These are phyloP conservation scores for Penicillium flavigenum DNA, from an alignment of 495 filamentous ascomycete genomes.

Conservation along the genomic window DNA sequence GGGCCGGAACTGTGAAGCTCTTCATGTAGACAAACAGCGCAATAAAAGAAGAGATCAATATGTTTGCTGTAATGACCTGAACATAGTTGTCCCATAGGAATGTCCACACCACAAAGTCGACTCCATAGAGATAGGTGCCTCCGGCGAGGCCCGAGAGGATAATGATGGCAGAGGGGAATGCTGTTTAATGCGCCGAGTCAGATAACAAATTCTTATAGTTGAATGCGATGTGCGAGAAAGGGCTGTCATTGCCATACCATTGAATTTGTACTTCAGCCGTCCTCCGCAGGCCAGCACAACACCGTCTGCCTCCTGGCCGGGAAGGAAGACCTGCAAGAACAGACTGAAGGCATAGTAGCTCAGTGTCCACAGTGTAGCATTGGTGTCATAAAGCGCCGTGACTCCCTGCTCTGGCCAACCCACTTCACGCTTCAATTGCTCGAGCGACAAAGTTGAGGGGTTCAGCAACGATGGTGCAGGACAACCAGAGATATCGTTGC, in stretches of 20 bases:
- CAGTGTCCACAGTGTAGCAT: slow-evolving; percentile 63
- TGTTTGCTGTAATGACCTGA: slow-evolving; percentile 78
- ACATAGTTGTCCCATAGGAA: slow-evolving; percentile 90
- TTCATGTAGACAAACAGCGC: slow-evolving; percentile 74
- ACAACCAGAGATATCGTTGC: slow-evolving; percentile 91
- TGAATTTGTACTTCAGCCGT: slow-evolving; percentile 83
- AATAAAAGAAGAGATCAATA: slow-evolving; percentile 67
- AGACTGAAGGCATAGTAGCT: slow-evolving; percentile 80
- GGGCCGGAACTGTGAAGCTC: slow-evolving; percentile 73
- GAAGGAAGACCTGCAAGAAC: slow-evolving; percentile 72
- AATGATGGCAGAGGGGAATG: slow-evolving; percentile 72
- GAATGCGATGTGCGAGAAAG: not conserved
- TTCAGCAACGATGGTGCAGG: slow-evolving; percentile 81
- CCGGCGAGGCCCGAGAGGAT: slow-evolving; percentile 65
- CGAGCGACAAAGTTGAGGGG: slow-evolving; percentile 68
- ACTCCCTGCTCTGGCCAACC: slow-evolving; percentile 74
- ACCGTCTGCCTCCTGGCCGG: slow-evolving; percentile 70
- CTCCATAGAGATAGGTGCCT: slow-evolving; percentile 73
- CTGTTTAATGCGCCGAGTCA: slow-evolving; percentile 41
- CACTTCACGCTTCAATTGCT: slow-evolving; percentile 69
- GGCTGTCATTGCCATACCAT: slow-evolving; percentile 56
- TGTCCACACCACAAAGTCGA: slow-evolving; percentile 83
- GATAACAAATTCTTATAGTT: not conserved
- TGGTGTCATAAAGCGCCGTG: slow-evolving; percentile 56
- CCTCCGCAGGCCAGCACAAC: slow-evolving; percentile 68